Evolutionary conservation across 805 yeast genomes (phyloP).

Genomic region (Metschnikowia cerradonensis): DNA sequence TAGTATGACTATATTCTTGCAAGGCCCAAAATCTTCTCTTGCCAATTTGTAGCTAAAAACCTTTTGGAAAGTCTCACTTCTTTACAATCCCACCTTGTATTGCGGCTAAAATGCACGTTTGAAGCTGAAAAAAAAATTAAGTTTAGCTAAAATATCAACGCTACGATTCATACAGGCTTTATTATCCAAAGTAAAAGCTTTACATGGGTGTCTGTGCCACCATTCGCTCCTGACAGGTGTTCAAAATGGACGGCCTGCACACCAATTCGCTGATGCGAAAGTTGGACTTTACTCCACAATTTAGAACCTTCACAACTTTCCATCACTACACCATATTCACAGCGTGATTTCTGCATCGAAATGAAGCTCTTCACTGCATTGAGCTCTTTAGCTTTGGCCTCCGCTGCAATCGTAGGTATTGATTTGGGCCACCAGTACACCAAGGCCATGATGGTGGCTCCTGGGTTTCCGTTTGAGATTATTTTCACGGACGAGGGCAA

Average conservation of each 20-base stretch:
- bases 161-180: not conserved
- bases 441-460: constrained; percentile 86
- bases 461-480: constrained; percentile 83
- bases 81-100: not conserved
- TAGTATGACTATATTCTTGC: not conserved
- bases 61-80: not conserved
- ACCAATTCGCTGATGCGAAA: constrained; percentile 1
- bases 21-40: no score
- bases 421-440: constrained; percentile 87
- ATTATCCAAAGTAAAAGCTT: not conserved
- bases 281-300: constrained; percentile 1
- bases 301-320: not conserved
- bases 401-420: constrained; percentile 75
- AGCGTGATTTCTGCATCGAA: not conserved
- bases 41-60: not conserved
- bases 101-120: not conserved
- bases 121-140: not conserved
- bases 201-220: no score
- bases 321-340: not conserved
- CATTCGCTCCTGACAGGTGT: constrained; percentile 3
- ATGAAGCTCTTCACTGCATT: constrained; percentile 15
- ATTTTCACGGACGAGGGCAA: constrained; percentile 87
- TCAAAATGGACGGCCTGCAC: not conserved
- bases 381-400: constrained; percentile 14
- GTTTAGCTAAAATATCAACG: not conserved